These are phyloP conservation scores for Suillus subalutaceus DNA, from an alignment of 768 basidiomycete species.

Conservation along the genomic window DNA sequence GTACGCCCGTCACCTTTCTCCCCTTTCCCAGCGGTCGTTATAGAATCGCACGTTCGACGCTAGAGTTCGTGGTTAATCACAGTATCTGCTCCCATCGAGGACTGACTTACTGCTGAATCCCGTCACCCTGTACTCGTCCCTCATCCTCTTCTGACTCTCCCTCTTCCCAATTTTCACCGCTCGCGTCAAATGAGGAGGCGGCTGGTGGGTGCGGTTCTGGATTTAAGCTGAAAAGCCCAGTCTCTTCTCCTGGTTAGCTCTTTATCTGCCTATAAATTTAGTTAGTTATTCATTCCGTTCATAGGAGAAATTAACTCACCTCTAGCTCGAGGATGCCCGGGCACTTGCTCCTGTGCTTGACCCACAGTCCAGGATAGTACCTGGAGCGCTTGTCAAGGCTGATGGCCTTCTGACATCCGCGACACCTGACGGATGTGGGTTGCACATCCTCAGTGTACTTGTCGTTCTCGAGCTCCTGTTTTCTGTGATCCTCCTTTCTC, in stretches of 20 bases:
- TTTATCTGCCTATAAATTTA: not conserved
- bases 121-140: not conserved
- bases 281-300: not conserved
- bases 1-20: slow-evolving; percentile 24
- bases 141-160: slow-evolving; percentile 21
- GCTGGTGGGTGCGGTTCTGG: not conserved
- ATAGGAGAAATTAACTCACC: not conserved
- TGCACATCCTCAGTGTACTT: slow-evolving; percentile 18
- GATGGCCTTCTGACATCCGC: slow-evolving; percentile 31
- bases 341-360: slow-evolving; percentile 27
- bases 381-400: slow-evolving; percentile 35
- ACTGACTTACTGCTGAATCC: not conserved
- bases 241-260: not conserved
- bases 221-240: not conserved
- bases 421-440: slow-evolving; percentile 30
- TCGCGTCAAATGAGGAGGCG: not conserved
- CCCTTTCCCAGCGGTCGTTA: not conserved
- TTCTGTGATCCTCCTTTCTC: slow-evolving; percentile 31
- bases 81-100: not conserved
- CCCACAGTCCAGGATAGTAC: slow-evolving; percentile 40
- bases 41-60: not conserved
- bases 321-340: slow-evolving; percentile 8
- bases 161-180: slow-evolving; percentile 10
- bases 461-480: slow-evolving; percentile 32
- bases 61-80: not conserved